phyloP scores from a whole-genome alignment of 371 early-diverging fungal species.

The Mucor velutinosus region DNA sequence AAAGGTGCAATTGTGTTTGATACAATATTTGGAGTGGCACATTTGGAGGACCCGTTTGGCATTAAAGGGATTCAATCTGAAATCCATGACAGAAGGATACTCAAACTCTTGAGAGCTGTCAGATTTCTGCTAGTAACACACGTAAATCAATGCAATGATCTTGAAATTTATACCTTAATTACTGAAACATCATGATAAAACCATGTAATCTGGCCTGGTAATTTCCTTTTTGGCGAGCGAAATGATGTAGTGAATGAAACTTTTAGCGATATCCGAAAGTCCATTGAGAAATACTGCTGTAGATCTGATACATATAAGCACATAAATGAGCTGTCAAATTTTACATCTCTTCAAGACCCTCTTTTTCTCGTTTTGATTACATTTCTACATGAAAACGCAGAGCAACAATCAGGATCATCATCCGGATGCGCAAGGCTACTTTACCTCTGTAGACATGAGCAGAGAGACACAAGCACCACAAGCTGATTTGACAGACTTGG shows the following conservation, averaged over 20 bases:
- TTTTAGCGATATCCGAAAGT: background rate
- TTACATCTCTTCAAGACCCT: background rate
- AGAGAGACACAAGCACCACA: background rate
- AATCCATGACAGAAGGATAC: no score
- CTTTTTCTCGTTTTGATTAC: background rate
- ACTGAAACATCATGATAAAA: background rate
- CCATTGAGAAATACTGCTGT: background rate
- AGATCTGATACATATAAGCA: background rate
- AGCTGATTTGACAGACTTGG: constrained; percentile 1
- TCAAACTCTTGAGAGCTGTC: no score
- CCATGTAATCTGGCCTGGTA: background rate
- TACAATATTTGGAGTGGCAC: no score
- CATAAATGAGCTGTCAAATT: background rate
- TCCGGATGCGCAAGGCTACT: background rate
- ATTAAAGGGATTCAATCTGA: no score
- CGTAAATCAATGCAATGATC: no score
- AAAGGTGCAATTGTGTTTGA: no score
- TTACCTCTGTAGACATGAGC: background rate
- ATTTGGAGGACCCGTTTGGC: no score
- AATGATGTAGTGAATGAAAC: background rate
- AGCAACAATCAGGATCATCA: background rate
- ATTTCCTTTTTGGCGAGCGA: background rate
- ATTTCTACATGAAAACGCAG: background rate
- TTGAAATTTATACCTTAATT: background rate
- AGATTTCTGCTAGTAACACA: no score